phyloP scores from a whole-genome alignment of 169 alveolate species.

The Eimeria maxima region DNA sequence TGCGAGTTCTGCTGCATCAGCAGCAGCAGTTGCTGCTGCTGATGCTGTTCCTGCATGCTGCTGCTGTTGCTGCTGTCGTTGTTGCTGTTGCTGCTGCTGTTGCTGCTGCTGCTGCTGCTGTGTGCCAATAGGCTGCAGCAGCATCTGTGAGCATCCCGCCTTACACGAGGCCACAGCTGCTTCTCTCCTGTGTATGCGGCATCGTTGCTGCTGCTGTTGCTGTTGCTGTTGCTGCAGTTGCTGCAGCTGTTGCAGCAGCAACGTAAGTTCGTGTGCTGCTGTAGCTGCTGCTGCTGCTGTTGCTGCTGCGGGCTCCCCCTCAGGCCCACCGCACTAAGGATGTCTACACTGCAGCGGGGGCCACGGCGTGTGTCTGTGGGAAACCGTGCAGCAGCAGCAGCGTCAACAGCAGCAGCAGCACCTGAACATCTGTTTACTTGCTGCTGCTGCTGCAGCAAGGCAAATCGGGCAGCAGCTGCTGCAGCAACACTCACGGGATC shows the following conservation, averaged over 20 bases:
- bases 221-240: slow-evolving; percentile 36
- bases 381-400: not conserved
- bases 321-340: not conserved
- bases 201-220: slow-evolving; percentile 21
- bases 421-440: not conserved
- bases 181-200: not conserved
- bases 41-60: not conserved
- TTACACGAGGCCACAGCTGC: slow-evolving; percentile 12
- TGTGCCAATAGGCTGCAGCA: not conserved
- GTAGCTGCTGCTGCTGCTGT: not conserved
- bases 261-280: not conserved
- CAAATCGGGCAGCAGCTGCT: not conserved
- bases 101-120: not conserved
- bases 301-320: slow-evolving; percentile 5
- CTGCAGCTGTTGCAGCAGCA: not conserved
- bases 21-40: slow-evolving; percentile 25
- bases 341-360: not conserved
- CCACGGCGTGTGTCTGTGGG: slow-evolving; percentile 8
- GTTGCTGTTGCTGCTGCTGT: not conserved
- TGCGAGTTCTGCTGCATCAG: slow-evolving; percentile 22
- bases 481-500: not conserved
- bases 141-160: not conserved
- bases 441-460: not conserved
- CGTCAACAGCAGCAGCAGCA: not conserved
- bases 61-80: not conserved